phyloP scores from a whole-genome alignment of 495 filamentous ascomycete species.

The Amphirosellinia nigrospora region DNA sequence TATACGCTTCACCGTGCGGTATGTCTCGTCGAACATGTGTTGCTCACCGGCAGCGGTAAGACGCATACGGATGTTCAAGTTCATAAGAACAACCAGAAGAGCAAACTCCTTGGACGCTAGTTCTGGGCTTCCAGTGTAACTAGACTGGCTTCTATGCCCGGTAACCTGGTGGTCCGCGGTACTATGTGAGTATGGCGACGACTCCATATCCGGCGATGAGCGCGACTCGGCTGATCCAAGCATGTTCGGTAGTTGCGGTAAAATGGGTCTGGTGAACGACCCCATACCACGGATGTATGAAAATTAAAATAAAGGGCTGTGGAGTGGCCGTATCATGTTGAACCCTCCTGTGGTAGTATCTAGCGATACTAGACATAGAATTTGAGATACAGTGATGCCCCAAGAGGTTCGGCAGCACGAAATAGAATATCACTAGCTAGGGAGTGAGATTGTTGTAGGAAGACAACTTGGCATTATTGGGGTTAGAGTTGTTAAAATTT shows the following conservation, averaged over 20 bases:
- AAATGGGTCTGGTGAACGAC: slow-evolving; percentile 38
- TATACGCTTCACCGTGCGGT: slow-evolving; percentile 37
- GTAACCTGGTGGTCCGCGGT: slow-evolving; percentile 21
- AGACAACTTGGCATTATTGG: slow-evolving; percentile 33
- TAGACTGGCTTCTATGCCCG: slow-evolving; percentile 12
- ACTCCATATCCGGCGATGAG: slow-evolving; percentile 24
- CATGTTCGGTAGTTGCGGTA: slow-evolving; percentile 31
- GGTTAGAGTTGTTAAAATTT: slow-evolving; percentile 25
- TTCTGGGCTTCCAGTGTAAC: slow-evolving; percentile 18
- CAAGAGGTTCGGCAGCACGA: slow-evolving; percentile 36
- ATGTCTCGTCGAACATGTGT: slow-evolving; percentile 40
- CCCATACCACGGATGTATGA: slow-evolving; percentile 39
- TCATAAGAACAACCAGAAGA: slow-evolving; percentile 41
- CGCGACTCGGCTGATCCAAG: slow-evolving; percentile 25
- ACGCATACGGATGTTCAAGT: slow-evolving; percentile 37
- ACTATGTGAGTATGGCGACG: slow-evolving; percentile 22
- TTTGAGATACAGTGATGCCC: slow-evolving; percentile 36
- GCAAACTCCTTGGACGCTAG: slow-evolving; percentile 31
- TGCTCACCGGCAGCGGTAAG: slow-evolving; percentile 39
- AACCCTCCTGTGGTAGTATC: slow-evolving; percentile 25
- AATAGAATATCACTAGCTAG: slow-evolving; percentile 36
- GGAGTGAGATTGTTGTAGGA: slow-evolving; percentile 36
- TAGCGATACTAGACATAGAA: slow-evolving; percentile 36
- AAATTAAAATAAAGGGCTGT: slow-evolving; percentile 35
- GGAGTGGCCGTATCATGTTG: slow-evolving; percentile 36